phyloP scores from a whole-genome alignment of 768 basidiomycete species.

The Mycena olivaceomarginata region DNA sequence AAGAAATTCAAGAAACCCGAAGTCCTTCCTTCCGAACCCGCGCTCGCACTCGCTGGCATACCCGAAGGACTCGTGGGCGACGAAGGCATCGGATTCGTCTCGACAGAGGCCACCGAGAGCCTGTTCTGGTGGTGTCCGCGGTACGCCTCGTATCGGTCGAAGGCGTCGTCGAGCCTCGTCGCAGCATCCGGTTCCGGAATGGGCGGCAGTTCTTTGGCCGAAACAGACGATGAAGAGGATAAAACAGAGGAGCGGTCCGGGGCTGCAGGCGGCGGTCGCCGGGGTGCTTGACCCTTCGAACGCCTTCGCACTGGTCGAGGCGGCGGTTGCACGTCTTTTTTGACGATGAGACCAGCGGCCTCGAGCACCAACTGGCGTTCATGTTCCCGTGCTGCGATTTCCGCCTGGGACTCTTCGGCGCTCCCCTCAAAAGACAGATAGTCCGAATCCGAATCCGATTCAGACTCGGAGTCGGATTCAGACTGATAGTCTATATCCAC shows the following conservation, averaged over 20 bases:
- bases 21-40: slow-evolving; percentile 54
- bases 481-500: slow-evolving; percentile 45
- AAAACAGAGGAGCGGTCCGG: slow-evolving; percentile 49
- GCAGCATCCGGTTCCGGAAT: slow-evolving; percentile 62
- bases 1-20: slow-evolving; percentile 78
- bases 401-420: slow-evolving; percentile 70
- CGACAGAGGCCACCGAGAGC: slow-evolving; percentile 79
- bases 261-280: slow-evolving; percentile 72
- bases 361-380: slow-evolving; percentile 91
- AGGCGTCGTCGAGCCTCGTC: slow-evolving; percentile 85
- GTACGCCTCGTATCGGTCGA: slow-evolving; percentile 92
- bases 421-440: slow-evolving; percentile 64
- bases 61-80: slow-evolving; percentile 58
- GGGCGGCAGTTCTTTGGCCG: slow-evolving; percentile 73
- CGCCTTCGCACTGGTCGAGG: slow-evolving; percentile 59
- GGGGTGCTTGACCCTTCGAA: slow-evolving; percentile 49
- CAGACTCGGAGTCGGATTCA: slow-evolving; percentile 24
- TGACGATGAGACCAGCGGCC: slow-evolving; percentile 90
- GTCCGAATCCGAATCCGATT: slow-evolving; percentile 59
- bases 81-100: slow-evolving; percentile 59
- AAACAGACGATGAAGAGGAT: slow-evolving; percentile 50
- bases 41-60: slow-evolving; percentile 43
- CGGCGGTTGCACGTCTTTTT: slow-evolving; percentile 73
- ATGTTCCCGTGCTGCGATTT: slow-evolving; percentile 77
- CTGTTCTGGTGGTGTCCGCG: slow-evolving; percentile 72